A percentile compares a stretch with the other conserved stretches of the same genome.
Conservation (phyloP, 1,284 basidiomycete genomes). For the Coniferiporia weirii region DNA sequence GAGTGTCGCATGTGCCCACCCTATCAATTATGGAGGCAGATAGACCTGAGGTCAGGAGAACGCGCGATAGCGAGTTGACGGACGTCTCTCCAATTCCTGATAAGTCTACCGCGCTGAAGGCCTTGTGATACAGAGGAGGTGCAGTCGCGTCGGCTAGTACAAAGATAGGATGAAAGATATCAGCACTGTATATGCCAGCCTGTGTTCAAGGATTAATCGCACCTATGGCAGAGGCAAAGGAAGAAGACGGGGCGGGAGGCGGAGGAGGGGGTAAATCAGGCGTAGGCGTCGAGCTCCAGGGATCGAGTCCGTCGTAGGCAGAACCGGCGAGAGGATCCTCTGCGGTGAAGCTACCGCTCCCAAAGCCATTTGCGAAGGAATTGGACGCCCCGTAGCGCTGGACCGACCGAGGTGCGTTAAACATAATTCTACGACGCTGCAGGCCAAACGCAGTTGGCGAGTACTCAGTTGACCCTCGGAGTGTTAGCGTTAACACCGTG, state of each 20-base stretch:
- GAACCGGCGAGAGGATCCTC: conserved; percentile 73
- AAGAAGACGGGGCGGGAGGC: conserved; percentile 36
- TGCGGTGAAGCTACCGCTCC: conserved; percentile 60
- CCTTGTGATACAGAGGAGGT: conserved; percentile 70
- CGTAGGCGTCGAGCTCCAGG: conserved; percentile 79
- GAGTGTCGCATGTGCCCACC: conserved; percentile 37
- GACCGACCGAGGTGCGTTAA: conserved; percentile 69
- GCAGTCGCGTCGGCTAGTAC: conserved; percentile 66
- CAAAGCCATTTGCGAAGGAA: conserved; percentile 44
- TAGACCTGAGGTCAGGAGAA: conserved; percentile 69
- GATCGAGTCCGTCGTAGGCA: conserved; percentile 78
- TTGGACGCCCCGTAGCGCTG: conserved; percentile 58
- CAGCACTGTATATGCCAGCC: neutral
- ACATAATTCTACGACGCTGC: conserved; percentile 40
- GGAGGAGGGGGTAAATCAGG: conserved; percentile 61
- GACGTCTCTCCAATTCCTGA: conserved; percentile 68
- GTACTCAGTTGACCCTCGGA: neutral
- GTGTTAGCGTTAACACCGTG: too few species aligned
- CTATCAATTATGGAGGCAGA: conserved; percentile 78
- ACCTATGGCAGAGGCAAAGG: conserved; percentile 71
- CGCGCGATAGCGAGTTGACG: conserved; percentile 73
- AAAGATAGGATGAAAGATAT: conserved; percentile 7
- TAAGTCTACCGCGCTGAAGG: conserved; percentile 69
- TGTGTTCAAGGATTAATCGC: neutral
- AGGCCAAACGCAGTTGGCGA: neutral